These are phyloP conservation scores for Trichoderma atrobrunneum DNA, from an alignment of 2,329 filamentous ascomycete species.

Conservation along the genomic window DNA sequence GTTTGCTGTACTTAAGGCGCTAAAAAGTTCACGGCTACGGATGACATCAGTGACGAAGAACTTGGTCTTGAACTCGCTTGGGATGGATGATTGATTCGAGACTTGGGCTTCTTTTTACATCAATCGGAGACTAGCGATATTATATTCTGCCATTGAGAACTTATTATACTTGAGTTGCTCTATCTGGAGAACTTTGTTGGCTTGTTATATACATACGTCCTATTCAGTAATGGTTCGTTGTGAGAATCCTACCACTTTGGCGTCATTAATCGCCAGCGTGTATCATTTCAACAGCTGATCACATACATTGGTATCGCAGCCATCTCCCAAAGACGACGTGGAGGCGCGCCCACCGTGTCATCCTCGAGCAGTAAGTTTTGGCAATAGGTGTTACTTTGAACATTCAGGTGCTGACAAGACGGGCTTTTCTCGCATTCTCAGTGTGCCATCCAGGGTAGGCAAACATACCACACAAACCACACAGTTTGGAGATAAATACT, in stretches of 20 bases:
- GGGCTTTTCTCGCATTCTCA: slow-evolving; percentile 32
- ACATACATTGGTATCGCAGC: slow-evolving; percentile 3
- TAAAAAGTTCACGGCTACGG: neutral
- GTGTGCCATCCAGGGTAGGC: slow-evolving; percentile 85
- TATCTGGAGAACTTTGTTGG: neutral
- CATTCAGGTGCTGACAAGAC: neutral
- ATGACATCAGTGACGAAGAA: slow-evolving; percentile 12
- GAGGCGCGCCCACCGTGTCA: slow-evolving; percentile 78
- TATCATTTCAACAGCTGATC: neutral
- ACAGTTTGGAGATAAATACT: neutral
- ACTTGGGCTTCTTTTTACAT: neutral
- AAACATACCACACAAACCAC: too few species aligned
- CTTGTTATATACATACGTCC: too few species aligned
- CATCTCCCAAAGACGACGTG: slow-evolving; percentile 63
- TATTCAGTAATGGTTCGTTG: slow-evolving; percentile 6
- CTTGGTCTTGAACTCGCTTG: neutral
- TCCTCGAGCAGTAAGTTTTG: slow-evolving; percentile 66
- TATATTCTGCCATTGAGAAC: neutral
- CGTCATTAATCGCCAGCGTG: neutral
- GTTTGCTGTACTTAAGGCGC: neutral
- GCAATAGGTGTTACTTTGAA: neutral
- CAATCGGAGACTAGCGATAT: neutral
- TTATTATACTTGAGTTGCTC: neutral
- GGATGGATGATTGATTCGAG: neutral
- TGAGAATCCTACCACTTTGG: neutral